phyloP scores from a whole-genome alignment of 352 stramenopile species.

The Peronospora destructor region DNA sequence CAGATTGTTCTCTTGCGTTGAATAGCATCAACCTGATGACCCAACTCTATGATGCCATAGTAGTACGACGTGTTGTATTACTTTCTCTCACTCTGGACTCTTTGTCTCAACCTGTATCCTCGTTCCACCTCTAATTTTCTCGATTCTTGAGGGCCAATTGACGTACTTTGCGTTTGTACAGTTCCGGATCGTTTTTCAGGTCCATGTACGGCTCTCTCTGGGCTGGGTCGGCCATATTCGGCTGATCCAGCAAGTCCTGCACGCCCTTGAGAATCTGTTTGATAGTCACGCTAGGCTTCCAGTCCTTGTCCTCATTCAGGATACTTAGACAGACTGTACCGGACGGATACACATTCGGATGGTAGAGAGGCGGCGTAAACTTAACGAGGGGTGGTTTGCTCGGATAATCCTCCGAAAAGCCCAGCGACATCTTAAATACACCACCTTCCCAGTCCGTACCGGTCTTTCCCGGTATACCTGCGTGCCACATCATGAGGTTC shows the following conservation, averaged over 20 bases:
- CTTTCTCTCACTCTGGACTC: constrained; percentile 1
- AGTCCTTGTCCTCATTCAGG: constrained; percentile 98
- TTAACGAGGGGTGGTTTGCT: constrained; percentile 97
- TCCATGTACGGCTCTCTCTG: constrained; percentile 85
- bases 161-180: constrained; percentile 83
- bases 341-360: constrained; percentile 94
- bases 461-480: constrained; percentile 93
- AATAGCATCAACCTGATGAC: constrained; percentile 7
- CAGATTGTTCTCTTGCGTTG: constrained; percentile 2
- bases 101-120: background rate
- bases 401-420: constrained; percentile 97
- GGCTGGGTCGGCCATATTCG: constrained; percentile 84
- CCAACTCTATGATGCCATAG: constrained; percentile 1
- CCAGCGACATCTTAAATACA: constrained; percentile 95
- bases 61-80: constrained; percentile 6
- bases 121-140: constrained; percentile 43
- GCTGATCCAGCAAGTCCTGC: constrained; percentile 83
- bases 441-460: constrained; percentile 96
- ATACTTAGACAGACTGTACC: constrained; percentile 98
- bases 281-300: constrained; percentile 96
- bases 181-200: constrained; percentile 85
- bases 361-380: constrained; percentile 96
- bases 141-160: constrained; percentile 81
- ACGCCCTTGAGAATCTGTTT: constrained; percentile 98
- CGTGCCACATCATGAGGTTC: constrained; percentile 96